Evolutionary conservation across 495 filamentous ascomycete species (phyloP).

Genomic region (Talaromyces stipitatus): DNA sequence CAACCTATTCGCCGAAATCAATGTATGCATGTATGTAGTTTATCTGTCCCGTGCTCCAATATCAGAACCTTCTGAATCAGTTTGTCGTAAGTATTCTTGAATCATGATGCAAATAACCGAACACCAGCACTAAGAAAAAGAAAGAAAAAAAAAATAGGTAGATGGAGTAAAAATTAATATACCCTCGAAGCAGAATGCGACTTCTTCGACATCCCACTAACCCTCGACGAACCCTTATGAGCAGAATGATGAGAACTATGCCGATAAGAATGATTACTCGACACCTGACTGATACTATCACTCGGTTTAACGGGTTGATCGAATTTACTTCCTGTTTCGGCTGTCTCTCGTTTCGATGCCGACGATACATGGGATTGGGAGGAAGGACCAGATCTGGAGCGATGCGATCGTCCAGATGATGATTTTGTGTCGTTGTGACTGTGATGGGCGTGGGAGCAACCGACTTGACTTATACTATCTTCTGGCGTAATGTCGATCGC

Average conservation of each 20-base stretch:
- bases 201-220: no score
- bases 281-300: conserved; percentile 62
- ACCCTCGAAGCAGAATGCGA: conserved; percentile 24
- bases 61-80: no score
- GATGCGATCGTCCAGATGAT: conserved; percentile 5
- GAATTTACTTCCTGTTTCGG: conserved; percentile 13
- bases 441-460: not conserved
- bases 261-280: conserved; percentile 19
- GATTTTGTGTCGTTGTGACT: conserved; percentile 15
- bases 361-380: not conserved
- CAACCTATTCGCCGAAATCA: no score
- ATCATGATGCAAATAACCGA: no score
- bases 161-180: conserved; percentile 5
- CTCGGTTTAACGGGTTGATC: conserved; percentile 47
- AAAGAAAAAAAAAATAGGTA: not conserved
- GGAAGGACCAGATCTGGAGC: conserved; percentile 11
- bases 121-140: not conserved
- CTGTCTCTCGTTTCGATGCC: conserved; percentile 13
- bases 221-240: conserved; percentile 9
- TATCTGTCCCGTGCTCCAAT: no score
- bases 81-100: no score
- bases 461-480: conserved; percentile 2
- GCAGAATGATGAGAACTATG: conserved; percentile 2
- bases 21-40: no score
- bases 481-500: conserved; percentile 11